Evolutionary conservation across 257 asterid species (phyloP), one percentile per base, ranked within the genome.

Genomic region (Marsdenia floribunda): DNA sequence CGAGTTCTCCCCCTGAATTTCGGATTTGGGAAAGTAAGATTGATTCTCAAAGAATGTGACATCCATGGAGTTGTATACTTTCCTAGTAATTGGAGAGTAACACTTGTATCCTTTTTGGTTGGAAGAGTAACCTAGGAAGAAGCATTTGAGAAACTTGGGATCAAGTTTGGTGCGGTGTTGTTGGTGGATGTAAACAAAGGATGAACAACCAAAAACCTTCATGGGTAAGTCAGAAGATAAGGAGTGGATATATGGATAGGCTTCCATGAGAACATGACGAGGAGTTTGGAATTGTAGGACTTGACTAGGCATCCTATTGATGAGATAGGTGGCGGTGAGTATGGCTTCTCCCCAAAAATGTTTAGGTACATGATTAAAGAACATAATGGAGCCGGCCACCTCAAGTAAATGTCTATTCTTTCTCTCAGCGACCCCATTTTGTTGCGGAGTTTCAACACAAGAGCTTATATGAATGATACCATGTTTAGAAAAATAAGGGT

Each of bases 91-190:
- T 0, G 74, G 74, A 26, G 49, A 69, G 21, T 73, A 79, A 18
- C 83, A 79, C 68, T 82, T 82, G 5, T 73, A 63, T 0, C 76
- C 68, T n/a, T 70, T 71, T 78, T 72, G 68, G 10, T 72, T 42
- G 0, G 77, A 26, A 1, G 73, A 65, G 15, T 72, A 78, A 3
- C 37, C 24, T 3, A 35, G 3, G 38, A 66, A 66, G 3, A 77
- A 15, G 9, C 59, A 63, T 53, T 76, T 77, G 42, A 46, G 35
- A 6, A 64, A 35, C 64, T 58, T 72, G 1, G 69, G 81, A 73
- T 66, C 77, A 1, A 78, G 11, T 38, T 72, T 78, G 37, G 40
- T 71, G 10, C 21, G 8, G 2, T 72, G 15, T 15, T 64, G 38
- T 0, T 18, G 10, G 24, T 64, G 57, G 0, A 64, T 12, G 21